Base-by-base conservation (phyloP, 805 yeast genomes). In the Candida sanyiensis region DNA sequence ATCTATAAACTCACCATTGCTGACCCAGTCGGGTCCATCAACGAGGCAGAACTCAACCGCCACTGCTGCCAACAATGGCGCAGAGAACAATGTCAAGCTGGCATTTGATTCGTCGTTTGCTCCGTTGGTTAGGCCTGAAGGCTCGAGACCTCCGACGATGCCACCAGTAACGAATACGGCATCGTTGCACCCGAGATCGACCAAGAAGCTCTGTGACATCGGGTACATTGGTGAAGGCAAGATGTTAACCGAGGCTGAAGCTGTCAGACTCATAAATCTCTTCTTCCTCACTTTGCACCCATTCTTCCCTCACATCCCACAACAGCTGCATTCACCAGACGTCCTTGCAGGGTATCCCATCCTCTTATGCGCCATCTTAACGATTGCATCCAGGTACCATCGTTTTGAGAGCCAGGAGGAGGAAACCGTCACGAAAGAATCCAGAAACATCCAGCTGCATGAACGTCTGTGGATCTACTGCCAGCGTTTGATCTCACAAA, bases 281-380 rank as follows among this genome's bases (percentile, higher is more conserved):
- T 89, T 84, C 59, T 85, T 85, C 56, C 58, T 75, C 4, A 75
- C 87, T 3, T 73, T 89, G 78, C 94, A 86, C 58, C 96, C 96
- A 2, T 89, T 77, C 58, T 89, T 83, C 62, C 97, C 97, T 1
- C 84, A 80, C 54, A 71, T 90, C 28, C 96, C 96, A 1, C 64
- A 69, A 22, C 84, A 82, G 45, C 56, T 88, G 28, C 89, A 80
- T 35, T 69, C 75, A 38, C 74, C 85, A 0, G 72, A 74, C 31
- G 75, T 72, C 6, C 61, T 89, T 24, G 80, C 88, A 1, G 80
- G 80, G 4, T 83, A 84, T 58, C 96, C 96, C 2, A 77, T 89
- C 45, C 65, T 89, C 29, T 59, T 88, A 21, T 83, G 93, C 56
- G 80, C 95, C 1, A 77, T 89, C 10, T 63, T 89, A 31, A 84